phyloP scores from a whole-genome alignment of 2,329 filamentous ascomycete species.

The Dothideomycetidae sp. region DNA sequence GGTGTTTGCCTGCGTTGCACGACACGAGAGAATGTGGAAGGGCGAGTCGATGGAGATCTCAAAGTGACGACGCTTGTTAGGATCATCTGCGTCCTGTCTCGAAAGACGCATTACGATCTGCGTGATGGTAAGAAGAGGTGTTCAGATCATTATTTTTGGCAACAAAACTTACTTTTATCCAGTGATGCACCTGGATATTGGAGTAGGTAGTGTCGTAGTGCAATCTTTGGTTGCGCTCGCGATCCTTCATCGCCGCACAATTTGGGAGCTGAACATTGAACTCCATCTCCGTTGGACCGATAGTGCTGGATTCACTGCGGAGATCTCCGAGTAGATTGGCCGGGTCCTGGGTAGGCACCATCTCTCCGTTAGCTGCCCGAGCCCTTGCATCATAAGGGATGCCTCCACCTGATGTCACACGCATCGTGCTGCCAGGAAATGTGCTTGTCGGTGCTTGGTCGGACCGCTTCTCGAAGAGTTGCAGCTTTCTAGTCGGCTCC shows the following conservation, averaged over 20 bases:
- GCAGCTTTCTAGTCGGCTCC: conserved; percentile 69
- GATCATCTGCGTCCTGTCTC: conserved; percentile 63
- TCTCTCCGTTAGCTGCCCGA: conserved; percentile 41
- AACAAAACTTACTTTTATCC: conserved; percentile 66
- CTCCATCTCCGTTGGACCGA: conserved; percentile 85
- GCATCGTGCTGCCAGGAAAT: conserved; percentile 62
- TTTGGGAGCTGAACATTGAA: conserved; percentile 86
- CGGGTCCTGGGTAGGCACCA: conserved; percentile 39
- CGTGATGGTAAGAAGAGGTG: conserved; percentile 6
- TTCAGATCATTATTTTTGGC: background rate
- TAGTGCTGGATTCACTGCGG: conserved; percentile 52
- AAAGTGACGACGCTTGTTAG: conserved; percentile 70
- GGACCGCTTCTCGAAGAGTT: conserved; percentile 76
- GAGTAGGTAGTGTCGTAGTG: conserved; percentile 89
- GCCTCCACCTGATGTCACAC: conserved; percentile 67
- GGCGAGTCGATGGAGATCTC: conserved; percentile 95
- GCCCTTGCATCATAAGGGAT: conserved; percentile 49
- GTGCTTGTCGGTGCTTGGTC: conserved; percentile 60
- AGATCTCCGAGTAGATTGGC: conserved; percentile 71
- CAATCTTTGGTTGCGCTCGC: conserved; percentile 50
- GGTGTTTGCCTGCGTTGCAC: conserved; percentile 82
- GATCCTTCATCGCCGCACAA: conserved; percentile 66
- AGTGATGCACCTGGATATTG: conserved; percentile 87
- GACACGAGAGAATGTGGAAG: conserved; percentile 84
- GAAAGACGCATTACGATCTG: conserved; percentile 88